Evolutionary conservation across 805 yeast genomes (phyloP).

Genomic region (Cyberlindnera galapagoensis): DNA sequence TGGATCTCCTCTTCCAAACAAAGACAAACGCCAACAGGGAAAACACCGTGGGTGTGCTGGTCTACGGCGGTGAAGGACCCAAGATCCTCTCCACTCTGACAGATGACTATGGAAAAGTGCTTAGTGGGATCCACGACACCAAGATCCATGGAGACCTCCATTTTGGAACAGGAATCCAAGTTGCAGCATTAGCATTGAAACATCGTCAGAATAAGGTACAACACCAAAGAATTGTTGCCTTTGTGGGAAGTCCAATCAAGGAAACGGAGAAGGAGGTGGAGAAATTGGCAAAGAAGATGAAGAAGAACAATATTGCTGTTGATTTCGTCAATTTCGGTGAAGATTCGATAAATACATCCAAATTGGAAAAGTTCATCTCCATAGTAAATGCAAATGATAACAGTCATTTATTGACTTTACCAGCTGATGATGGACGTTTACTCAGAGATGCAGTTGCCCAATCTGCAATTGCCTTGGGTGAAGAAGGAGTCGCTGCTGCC

Average conservation of each 20-base stretch:
- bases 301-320: slow-evolving; percentile 85
- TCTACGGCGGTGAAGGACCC: slow-evolving; percentile 83
- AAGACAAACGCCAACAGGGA: slow-evolving; percentile 90
- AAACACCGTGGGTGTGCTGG: slow-evolving; percentile 84
- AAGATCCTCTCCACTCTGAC: slow-evolving; percentile 87
- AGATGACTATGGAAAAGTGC: slow-evolving; percentile 76
- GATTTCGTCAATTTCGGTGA: slow-evolving; percentile 93
- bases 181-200: slow-evolving; percentile 87
- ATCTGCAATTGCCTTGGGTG: slow-evolving; percentile 67
- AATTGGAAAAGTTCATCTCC: slow-evolving; percentile 72
- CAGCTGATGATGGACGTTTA: slow-evolving; percentile 77
- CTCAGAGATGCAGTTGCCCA: slow-evolving; percentile 75
- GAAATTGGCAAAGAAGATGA: slow-evolving; percentile 83
- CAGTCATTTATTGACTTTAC: slow-evolving; percentile 77
- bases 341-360: slow-evolving; percentile 65
- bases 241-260: slow-evolving; percentile 80
- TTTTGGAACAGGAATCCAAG: slow-evolving; percentile 80
- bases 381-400: slow-evolving; percentile 67
- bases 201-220: slow-evolving; percentile 95
- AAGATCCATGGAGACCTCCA: slow-evolving; percentile 63
- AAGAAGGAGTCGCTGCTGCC: slow-evolving; percentile 38
- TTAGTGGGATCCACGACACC: slow-evolving; percentile 77
- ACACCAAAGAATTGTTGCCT: slow-evolving; percentile 81
- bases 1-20: slow-evolving; percentile 77
- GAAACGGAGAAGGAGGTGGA: slow-evolving; percentile 68